Evolutionary conservation across 306 rosid genomes (phyloP).

Genomic region (Castanospermum australe): DNA sequence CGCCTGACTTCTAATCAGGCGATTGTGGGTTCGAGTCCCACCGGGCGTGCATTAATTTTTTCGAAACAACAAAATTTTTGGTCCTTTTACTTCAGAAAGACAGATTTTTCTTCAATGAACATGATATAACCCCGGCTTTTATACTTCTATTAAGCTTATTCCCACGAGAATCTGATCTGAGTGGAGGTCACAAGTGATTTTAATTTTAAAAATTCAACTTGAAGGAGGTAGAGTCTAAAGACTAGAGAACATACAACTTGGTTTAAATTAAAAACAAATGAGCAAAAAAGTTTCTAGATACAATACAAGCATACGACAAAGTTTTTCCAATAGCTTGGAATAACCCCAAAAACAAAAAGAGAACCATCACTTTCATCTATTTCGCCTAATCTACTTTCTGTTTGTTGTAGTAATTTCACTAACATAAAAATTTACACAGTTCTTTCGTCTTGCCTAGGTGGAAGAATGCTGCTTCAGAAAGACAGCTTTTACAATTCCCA

Average conservation of each 20-base stretch:
- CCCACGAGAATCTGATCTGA: background rate
- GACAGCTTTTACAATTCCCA: background rate
- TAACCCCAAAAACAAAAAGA: background rate
- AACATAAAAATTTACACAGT: conserved; percentile 29
- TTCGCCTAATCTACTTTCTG: background rate
- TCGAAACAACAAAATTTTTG: no score
- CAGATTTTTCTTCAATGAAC: background rate
- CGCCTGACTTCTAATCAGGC: conserved; percentile 49
- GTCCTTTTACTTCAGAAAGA: background rate
- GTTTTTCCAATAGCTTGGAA: background rate
- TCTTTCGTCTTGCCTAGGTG: conserved; percentile 34
- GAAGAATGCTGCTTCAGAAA: conserved; percentile 66
- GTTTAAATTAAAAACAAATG: no score
- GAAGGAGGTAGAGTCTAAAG: background rate
- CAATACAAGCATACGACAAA: background rate
- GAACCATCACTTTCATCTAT: background rate
- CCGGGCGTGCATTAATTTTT: conserved; percentile 24
- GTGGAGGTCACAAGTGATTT: no score
- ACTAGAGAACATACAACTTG: no score
- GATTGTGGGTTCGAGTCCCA: conserved; percentile 53
- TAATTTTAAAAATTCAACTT: background rate
- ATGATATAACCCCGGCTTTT: background rate
- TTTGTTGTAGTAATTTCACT: background rate
- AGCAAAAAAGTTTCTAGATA: background rate
- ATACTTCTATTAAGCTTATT: background rate